Evolutionary conservation across 768 basidiomycete genomes (phyloP).

Genomic region (Boletus rubroflammeus): DNA sequence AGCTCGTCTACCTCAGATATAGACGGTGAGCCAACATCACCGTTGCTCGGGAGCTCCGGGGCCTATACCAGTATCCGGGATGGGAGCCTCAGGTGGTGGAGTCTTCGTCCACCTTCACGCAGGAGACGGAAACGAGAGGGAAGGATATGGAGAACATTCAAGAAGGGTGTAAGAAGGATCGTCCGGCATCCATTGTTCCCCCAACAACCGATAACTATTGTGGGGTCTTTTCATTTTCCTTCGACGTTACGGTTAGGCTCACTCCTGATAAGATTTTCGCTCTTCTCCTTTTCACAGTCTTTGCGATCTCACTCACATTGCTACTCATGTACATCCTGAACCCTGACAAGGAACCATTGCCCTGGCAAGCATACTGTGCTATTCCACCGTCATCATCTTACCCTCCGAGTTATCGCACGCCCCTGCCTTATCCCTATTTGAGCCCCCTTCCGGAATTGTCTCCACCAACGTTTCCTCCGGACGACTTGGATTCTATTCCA

Average conservation of each 20-base stretch:
- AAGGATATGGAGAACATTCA: conserved; percentile 46
- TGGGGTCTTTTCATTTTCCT: conserved; percentile 35
- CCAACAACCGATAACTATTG: conserved; percentile 76
- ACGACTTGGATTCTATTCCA: conserved; percentile 65
- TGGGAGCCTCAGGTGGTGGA: conserved; percentile 58
- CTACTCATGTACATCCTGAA: conserved; percentile 90
- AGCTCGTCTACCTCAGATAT: conserved; percentile 58
- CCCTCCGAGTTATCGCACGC: conserved; percentile 41
- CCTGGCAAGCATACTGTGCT: conserved; percentile 92
- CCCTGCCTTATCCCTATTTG: conserved; percentile 38
- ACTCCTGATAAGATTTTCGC: conserved; percentile 53
- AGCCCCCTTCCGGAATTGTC: conserved; percentile 27
- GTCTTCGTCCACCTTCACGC: conserved; percentile 33
- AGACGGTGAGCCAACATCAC: conserved; percentile 55
- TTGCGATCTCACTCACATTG: conserved; percentile 82
- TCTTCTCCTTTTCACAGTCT: conserved; percentile 70
- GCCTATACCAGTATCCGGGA: conserved; percentile 40
- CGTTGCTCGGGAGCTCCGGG: conserved; percentile 35
- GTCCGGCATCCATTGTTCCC: conserved; percentile 76
- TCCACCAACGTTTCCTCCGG: conserved; percentile 62
- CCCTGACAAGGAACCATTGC: conserved; percentile 91
- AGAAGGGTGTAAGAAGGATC: conserved; percentile 51
- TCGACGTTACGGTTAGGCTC: conserved; percentile 13
- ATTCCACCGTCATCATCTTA: conserved; percentile 50
- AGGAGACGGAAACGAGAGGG: conserved; percentile 52